Evolutionary conservation across 305 asterid species (phyloP).

Genomic region (Solanum hybrid): DNA sequence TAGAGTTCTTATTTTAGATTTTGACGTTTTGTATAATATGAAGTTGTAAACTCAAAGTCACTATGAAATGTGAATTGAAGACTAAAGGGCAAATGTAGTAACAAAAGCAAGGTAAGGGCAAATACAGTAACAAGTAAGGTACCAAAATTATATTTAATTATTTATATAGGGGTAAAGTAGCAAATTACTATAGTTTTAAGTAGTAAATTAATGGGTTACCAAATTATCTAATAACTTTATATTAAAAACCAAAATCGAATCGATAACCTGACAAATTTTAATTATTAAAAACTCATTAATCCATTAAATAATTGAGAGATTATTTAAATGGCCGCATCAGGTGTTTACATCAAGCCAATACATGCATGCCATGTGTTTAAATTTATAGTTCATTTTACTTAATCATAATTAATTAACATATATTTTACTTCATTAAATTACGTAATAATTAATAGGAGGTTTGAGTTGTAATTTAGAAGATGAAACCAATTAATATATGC

Average conservation of each 20-base stretch:
- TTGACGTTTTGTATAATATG: background rate
- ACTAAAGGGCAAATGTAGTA: background rate
- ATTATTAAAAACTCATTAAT: background rate
- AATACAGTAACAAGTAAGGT: background rate
- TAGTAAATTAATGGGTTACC: background rate
- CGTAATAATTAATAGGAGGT: background rate
- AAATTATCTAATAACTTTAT: background rate
- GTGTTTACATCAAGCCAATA: too few species aligned
- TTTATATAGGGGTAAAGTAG: background rate
- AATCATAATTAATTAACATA: too few species aligned
- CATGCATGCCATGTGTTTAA: accelerated
- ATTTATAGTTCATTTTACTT: background rate
- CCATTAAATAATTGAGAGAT: background rate
- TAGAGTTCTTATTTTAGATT: background rate
- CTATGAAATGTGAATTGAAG: background rate
- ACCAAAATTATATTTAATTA: too few species aligned
- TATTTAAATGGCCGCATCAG: background rate
- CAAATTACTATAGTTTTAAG: background rate
- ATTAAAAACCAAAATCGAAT: too few species aligned
- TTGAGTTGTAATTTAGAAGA: background rate
- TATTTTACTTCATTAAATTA: too few species aligned
- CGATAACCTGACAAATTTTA: too few species aligned
- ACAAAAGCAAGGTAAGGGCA: background rate
- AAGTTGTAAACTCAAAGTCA: background rate
- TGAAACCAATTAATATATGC: background rate